Conservation (phyloP, 2,329 filamentous ascomycete species). For the Shiraia sp. region DNA sequence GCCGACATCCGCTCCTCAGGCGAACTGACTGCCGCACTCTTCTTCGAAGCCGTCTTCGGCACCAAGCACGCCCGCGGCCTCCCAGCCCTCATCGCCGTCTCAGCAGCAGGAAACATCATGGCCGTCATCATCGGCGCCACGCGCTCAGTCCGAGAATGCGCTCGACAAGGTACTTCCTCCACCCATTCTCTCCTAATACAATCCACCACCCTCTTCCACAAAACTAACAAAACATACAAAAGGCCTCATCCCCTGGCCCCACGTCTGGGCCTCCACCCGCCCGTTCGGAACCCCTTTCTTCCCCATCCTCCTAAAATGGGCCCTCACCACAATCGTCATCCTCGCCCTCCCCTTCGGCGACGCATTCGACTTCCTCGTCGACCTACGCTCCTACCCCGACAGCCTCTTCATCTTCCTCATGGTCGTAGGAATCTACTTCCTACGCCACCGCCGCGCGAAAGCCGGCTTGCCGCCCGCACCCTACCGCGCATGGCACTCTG, state of each 20-base stretch:
- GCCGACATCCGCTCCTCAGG: conserved; percentile 57
- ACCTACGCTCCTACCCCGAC: conserved; percentile 32
- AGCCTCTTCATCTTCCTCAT: conserved; percentile 30
- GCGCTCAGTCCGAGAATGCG: conserved; percentile 34
- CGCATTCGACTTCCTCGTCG: conserved; percentile 66
- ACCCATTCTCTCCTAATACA: no score
- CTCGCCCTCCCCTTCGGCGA: conserved; percentile 61
- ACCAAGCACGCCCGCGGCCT: conserved; percentile 58
- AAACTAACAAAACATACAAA: no score
- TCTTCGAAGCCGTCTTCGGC: conserved; percentile 64
- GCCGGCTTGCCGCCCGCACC: conserved; percentile 25
- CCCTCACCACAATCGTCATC: conserved; percentile 32
- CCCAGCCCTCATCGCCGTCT: conserved; percentile 48
- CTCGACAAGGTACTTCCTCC: conserved; percentile 21
- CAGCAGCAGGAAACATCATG: conserved; percentile 34
- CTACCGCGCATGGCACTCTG: conserved; percentile 29
- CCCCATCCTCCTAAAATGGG: conserved; percentile 52
- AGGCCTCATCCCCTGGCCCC: conserved; percentile 28
- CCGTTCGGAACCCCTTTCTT: conserved; percentile 67
- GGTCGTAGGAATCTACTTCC: conserved; percentile 28
- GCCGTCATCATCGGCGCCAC: conserved; percentile 36
- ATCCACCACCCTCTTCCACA: no score
- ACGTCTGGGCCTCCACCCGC: conserved; percentile 65
- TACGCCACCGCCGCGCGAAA: conserved; percentile 29
- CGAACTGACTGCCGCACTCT: conserved; percentile 60